Percentiles rank a stretch among this genome's conserved stretches.
phyloP scores from a whole-genome alignment of 768 basidiomycete species.

The Cystofilobasidium bisporidii region DNA sequence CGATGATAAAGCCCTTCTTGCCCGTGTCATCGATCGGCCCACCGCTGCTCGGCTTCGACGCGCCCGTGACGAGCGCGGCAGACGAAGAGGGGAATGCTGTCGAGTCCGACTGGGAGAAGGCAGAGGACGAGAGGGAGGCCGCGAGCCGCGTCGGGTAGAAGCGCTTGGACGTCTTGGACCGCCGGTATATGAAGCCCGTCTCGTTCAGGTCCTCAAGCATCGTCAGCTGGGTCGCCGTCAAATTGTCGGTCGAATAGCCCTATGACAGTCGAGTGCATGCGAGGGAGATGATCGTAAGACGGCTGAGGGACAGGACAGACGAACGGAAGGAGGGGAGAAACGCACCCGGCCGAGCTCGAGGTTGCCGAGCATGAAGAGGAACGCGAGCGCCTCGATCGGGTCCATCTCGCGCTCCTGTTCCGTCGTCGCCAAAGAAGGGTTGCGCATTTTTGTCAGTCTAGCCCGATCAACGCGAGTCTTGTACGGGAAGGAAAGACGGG shows the following conservation, averaged over 20 bases:
- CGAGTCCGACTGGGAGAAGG: conserved; percentile 48
- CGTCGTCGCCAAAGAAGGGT: background rate
- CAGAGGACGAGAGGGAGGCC: conserved; percentile 85
- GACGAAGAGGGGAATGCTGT: conserved; percentile 51
- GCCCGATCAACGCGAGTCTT: no score
- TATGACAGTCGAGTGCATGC: no score
- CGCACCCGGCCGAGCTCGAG: conserved; percentile 84
- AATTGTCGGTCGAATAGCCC: conserved; percentile 79
- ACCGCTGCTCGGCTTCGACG: background rate
- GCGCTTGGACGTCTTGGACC: conserved; percentile 60
- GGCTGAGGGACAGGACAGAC: no score
- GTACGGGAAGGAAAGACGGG: background rate
- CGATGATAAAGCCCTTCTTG: conserved; percentile 87
- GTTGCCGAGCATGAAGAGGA: conserved; percentile 93
- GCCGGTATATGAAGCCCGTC: conserved; percentile 88
- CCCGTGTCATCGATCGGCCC: no score
- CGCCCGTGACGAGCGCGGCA: conserved; percentile 35
- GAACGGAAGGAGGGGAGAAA: conserved; percentile 17
- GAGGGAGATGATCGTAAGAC: no score
- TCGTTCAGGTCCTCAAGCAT: conserved; percentile 87
- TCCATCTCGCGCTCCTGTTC: conserved; percentile 70
- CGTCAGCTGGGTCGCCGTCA: conserved; percentile 68
- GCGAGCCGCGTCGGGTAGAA: conserved; percentile 92
- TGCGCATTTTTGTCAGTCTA: no score
- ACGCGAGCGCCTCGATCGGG: conserved; percentile 81